Percentiles rank a stretch among this genome's conserved stretches.
Conservation (phyloP, 208 protist genomes). For the Leishmania aethiopica region DNA sequence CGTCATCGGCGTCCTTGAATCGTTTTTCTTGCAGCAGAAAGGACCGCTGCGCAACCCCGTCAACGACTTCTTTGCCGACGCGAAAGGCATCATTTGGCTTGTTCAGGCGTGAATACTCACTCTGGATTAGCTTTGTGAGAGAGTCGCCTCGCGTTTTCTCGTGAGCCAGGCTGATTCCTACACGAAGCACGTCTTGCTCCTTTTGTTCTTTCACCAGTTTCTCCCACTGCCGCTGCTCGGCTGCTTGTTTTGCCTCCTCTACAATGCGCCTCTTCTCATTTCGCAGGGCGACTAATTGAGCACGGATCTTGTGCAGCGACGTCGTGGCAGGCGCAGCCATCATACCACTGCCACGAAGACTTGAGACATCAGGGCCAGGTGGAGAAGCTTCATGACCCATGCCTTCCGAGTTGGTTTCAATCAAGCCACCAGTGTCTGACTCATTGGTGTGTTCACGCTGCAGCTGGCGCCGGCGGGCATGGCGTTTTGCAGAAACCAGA, state of each 20-base stretch:
- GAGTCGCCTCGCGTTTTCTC: not conserved
- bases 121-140: constrained; percentile 20
- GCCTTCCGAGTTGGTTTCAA: not conserved
- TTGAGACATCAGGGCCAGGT: constrained; percentile 15
- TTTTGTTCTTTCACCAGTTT: constrained; percentile 7
- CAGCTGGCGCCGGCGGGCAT: constrained; percentile 23
- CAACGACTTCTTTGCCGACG: constrained; percentile 57
- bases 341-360: constrained; percentile 30
- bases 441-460: not conserved
- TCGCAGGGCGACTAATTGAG: constrained; percentile 40
- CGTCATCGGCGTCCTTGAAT: constrained; percentile 66
- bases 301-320: constrained; percentile 68
- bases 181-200: constrained; percentile 2
- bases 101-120: constrained; percentile 20
- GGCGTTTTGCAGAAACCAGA: constrained; percentile 5
- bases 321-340: constrained; percentile 52
- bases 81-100: constrained; percentile 62
- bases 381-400: not conserved
- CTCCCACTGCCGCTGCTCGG: constrained; percentile 19
- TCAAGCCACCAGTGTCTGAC: not conserved
- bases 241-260: constrained; percentile 11
- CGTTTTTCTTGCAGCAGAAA: constrained; percentile 34
- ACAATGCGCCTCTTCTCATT: constrained; percentile 19
- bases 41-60: constrained; percentile 44
- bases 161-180: not conserved